Evolutionary conservation across 2,329 filamentous ascomycete species (phyloP), one percentile per base, ranked within the genome.

Genomic region (Apiospora saccharicola): DNA sequence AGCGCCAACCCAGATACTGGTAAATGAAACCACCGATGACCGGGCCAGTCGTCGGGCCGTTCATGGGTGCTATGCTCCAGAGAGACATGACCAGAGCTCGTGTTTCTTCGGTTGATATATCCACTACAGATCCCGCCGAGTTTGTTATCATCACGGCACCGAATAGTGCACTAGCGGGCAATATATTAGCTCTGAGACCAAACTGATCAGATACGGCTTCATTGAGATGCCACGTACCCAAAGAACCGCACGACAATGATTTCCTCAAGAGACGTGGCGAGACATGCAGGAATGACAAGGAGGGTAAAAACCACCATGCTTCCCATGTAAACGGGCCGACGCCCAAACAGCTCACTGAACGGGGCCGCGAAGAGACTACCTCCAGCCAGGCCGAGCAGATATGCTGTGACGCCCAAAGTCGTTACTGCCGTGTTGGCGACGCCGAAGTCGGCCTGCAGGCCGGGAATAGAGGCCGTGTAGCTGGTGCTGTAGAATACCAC

Each of bases 121-220:
- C 95, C 41, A 93, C 91, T 14, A 98, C 89, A 10, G 92, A 94
- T 2, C 95, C 95, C 0, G 95, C 94, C 1, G 92, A 90, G 79
- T 97, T 97, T 16, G 91, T 90, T 37, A 98, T 91, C 90, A 97
- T 93, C 57, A 93, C 94, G 7, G 93, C 89, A 4, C 94, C 93
- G 70, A 91, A 94, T 71, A 94, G 82, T 10, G 92, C 92, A 43
- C 85, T 83, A 47, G n/a, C n/a, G 46, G 5, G 7, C 10, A 79
- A 72, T 30, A 30, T 75, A 75, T 64, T 41, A 64, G 57, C 34
- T 19, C 19, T n/a, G 34, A 8, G 57, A 64, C 8, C 0, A n/a
- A 2, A 10, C 19, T 2, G 34, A 41, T 12, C 19, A 13, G 4
- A 41, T 5, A 24, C 34, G 34, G 57, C 13, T 4, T 64, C 34